Evolutionary conservation across 179 eudicot species (phyloP).

Genomic region (Spergularia azorica): DNA sequence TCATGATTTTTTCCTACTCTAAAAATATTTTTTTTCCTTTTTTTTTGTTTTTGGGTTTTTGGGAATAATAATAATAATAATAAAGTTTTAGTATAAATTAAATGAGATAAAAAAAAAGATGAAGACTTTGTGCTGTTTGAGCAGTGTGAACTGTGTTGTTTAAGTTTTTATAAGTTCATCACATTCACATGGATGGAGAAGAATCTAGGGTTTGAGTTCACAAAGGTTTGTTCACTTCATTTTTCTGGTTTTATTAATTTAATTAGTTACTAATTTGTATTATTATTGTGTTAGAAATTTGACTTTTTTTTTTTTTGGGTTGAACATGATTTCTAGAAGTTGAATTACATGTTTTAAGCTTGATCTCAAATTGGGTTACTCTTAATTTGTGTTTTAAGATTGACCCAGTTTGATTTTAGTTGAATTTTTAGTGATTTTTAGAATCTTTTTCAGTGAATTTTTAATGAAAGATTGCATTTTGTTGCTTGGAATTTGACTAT

Average conservation of each 20-base stretch:
- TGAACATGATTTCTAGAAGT: neutral
- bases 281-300: neutral
- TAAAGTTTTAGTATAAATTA: neutral
- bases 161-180: neutral
- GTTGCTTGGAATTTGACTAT: slow-evolving; percentile 1
- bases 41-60: neutral
- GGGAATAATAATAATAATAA: neutral
- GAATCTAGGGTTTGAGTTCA: slow-evolving; percentile 35
- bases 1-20: slow-evolving; percentile 22
- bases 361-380: slow-evolving; percentile 31
- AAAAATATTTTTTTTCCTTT: neutral
- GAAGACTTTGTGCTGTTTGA: slow-evolving; percentile 21
- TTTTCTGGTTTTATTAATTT: neutral
- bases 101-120: neutral
- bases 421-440: neutral
- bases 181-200: slow-evolving; percentile 25
- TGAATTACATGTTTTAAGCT: slow-evolving; percentile 13
- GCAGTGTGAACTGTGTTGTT: slow-evolving; percentile 35
- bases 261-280: too few relatives aligned
- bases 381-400: slow-evolving; percentile 14
- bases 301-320: slow-evolving; percentile 11
- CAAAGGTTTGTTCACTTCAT: slow-evolving; percentile 35
- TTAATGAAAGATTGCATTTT: slow-evolving; percentile 14
- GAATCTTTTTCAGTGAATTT: neutral
- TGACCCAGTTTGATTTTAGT: slow-evolving; percentile 16